phyloP scores from a whole-genome alignment of 768 basidiomycete species.

The Tulasnella sp. region DNA sequence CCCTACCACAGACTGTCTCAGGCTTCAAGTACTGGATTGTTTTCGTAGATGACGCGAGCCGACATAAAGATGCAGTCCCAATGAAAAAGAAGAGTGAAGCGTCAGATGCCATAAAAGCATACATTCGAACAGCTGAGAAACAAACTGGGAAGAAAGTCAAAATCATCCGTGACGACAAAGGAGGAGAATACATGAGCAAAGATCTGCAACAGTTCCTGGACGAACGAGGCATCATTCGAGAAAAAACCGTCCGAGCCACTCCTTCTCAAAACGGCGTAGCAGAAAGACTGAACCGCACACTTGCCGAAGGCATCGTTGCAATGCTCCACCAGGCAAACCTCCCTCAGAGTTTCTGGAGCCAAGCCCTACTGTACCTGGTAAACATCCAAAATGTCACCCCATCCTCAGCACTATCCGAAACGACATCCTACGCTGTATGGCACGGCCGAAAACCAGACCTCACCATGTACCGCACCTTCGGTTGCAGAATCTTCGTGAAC shows the following conservation, averaged over 20 bases:
- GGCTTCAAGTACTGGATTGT: constrained; percentile 21
- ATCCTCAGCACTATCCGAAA: not conserved
- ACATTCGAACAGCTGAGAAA: constrained; percentile 38
- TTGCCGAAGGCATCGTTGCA: not conserved
- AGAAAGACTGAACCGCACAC: constrained; percentile 20
- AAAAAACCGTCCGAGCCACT: constrained; percentile 20
- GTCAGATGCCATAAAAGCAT: constrained; percentile 34
- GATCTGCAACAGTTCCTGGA: constrained; percentile 3
- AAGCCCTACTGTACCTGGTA: not conserved
- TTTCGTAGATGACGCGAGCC: constrained; percentile 18
- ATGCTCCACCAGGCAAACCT: constrained; percentile 12
- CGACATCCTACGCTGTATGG: constrained; percentile 27
- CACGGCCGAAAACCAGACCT: constrained; percentile 29
- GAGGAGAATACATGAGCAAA: constrained; percentile 39
- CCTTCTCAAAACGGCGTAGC: constrained; percentile 26
- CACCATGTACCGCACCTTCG: constrained; percentile 39
- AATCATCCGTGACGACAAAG: constrained; percentile 38
- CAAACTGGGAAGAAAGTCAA: constrained; percentile 33
- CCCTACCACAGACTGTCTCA: not conserved
- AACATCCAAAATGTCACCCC: constrained; percentile 4
- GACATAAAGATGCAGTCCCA: not conserved
- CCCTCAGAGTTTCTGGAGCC: constrained; percentile 5
- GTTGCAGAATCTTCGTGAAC: constrained; percentile 42
- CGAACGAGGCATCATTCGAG: constrained; percentile 25
- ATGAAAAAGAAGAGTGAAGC: constrained; percentile 15